A percentile compares a stretch with the other conserved stretches of the same genome.
Conservation (phyloP, 108 stramenopile genomes). For the Fragilaria radians region DNA sequence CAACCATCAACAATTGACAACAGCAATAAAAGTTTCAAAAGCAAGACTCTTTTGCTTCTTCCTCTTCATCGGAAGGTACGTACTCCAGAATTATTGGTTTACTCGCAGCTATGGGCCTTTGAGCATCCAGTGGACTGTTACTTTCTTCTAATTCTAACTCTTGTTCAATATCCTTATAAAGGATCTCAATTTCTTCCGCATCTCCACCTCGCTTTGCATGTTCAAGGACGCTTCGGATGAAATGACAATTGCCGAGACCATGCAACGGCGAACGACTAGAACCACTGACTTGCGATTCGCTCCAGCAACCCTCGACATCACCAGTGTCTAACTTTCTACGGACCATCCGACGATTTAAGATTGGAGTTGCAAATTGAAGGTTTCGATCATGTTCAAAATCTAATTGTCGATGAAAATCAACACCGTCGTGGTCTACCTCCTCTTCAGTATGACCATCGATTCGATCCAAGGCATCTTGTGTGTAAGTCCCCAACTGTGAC, state of each 20-base stretch:
- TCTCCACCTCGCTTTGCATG: slow-evolving; percentile 74
- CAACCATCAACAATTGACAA: too few relatives aligned
- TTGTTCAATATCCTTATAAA: slow-evolving; percentile 36
- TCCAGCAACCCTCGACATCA: not conserved
- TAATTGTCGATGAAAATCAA: slow-evolving; percentile 40
- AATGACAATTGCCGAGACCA: slow-evolving; percentile 79
- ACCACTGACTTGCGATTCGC: not conserved
- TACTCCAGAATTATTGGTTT: slow-evolving; percentile 1
- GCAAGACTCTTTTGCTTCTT: too few relatives aligned
- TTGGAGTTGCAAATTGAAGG: slow-evolving; percentile 59
- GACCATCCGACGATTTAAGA: slow-evolving; percentile 63
- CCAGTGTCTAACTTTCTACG: not conserved
- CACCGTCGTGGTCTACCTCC: slow-evolving; percentile 11
- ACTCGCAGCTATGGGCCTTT: not conserved
- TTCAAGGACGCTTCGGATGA: slow-evolving; percentile 78
- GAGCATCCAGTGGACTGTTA: slow-evolving; percentile 2
- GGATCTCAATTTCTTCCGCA: slow-evolving; percentile 59
- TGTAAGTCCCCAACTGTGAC: slow-evolving; percentile 55
- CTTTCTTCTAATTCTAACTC: slow-evolving; percentile 2
- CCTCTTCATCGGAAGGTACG: slow-evolving; percentile 3
- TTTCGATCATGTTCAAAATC: slow-evolving; percentile 45
- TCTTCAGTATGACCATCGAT: slow-evolving; percentile 29
- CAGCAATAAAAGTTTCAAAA: too few relatives aligned
- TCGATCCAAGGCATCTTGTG: slow-evolving; percentile 68
- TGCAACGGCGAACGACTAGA: slow-evolving; percentile 34